Base-by-base conservation (phyloP, 129 eudicot genomes). In the Artemisia argyi region DNA sequence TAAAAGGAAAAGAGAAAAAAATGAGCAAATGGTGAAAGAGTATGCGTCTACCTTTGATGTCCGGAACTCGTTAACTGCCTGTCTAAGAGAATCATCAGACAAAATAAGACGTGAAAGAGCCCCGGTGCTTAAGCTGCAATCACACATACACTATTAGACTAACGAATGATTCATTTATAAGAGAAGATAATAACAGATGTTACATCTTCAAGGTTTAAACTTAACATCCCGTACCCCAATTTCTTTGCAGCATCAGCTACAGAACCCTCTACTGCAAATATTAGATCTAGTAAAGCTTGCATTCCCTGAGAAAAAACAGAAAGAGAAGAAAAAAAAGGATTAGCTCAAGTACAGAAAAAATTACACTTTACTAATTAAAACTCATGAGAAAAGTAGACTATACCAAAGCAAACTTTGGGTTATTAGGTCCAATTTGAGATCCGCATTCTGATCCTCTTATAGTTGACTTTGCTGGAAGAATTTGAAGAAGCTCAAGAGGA, bases 401-500 rank as follows among this genome's bases (percentile, higher is more conserved):
- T 55, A 95, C 99, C 97, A 86, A 61, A 79, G 58, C 83, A 72
- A 90, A 95, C 57, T 95, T 95, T 3, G 94, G 81, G 84, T 95
- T 95, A 68, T 95, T 90, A 9, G 94, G 90, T 73, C 96, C 97
- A 70, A 95, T 88, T 81, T 91, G 99, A 73, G 89, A 47, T 49
- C 99, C 97, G 16, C 48, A 30, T 35, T 88, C 89, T 70, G 93
- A 83, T 81, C 93, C 97, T 76, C 86, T 83, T 52, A 90, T 69
- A 67, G 96, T 88, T 46, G 97, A 86, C 73, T 81, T 95, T 22
- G 88, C 73, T 20, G 99, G 99, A 79, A 95, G 99, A 80, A 95
- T 76, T 73, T 86, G 97, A 77, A 95, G 88, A 72, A 95, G 99
- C 90, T 95, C 97, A 28, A 62, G 86, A 67, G 99, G 99, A 81